Evolutionary conservation across 1,139 yeast species (phyloP), one percentile per base, ranked within the genome.

Genomic region (Wickerhamiella infanticola): DNA sequence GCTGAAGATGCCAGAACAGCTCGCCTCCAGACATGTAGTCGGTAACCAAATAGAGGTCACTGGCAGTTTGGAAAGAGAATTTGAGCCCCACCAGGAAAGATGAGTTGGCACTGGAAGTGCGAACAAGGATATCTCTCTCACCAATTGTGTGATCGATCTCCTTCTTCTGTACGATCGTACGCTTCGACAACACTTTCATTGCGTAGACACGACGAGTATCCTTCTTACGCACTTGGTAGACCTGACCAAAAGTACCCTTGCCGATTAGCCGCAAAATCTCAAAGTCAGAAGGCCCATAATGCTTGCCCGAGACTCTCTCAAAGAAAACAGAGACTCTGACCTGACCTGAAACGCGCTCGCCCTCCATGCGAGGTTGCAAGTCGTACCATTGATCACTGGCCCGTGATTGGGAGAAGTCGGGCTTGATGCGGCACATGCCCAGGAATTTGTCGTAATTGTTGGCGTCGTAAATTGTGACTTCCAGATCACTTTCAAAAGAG

Each of bases 1-100:
- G 84, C 65, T 90, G 97, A 60, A 90, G 70, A 67, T 90, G 97
- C 95, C 95, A 88, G 62, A 90, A 90, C 53, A 90, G 71, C 65
- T 90, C 98, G 49, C 98, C 98, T 39, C 98, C 98, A 42, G 94
- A 80, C 97, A 90, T 88, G 66, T 83, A 90, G 65, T 90, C 98
- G 2, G 97, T 90, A 31, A 90, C 96, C 48, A 90, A 70, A 61
- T 86, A 90, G 52, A 90, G 71, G 63, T 90, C 97, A 0, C 82
- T 69, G 39, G 94, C 94, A 1, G 97, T 90, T 67, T 90, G 98
- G 64, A 90, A 90, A 2, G 95, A 83, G 62, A 88, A 88, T 65
- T 90, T 90, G 57, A 90, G 73, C 0, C 95, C 95, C 37, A 90
- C 96, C 62, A 90, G 85, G 60, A 90, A 90, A 23, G 94, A 84